These are phyloP conservation scores for Cornus controversa DNA, from an alignment of 148 eudicot species.

Conservation along the genomic window DNA sequence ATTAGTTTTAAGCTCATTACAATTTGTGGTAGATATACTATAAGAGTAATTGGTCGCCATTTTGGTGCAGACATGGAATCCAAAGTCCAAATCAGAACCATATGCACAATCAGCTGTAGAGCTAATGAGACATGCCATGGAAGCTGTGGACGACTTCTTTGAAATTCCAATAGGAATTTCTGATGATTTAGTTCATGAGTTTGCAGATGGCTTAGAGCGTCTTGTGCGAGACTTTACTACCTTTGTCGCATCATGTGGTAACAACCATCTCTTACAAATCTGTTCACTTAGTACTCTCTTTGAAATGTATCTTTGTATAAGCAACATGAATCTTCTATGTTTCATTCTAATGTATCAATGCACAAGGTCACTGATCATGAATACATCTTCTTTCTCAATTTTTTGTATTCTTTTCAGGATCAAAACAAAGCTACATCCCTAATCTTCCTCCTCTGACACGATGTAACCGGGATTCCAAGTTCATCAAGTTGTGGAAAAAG, in stretches of 20 bases:
- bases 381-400: no score
- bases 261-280: background rate
- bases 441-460: constrained; percentile 95
- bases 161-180: constrained; percentile 63
- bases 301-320: no score
- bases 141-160: constrained; percentile 69
- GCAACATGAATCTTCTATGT: no score
- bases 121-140: constrained; percentile 52
- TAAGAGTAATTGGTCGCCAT: background rate
- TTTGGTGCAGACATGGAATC: constrained; percentile 83
- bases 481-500: constrained; percentile 66
- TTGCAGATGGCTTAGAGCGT: constrained; percentile 67
- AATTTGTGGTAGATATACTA: background rate
- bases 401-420: constrained; percentile 43
- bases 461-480: constrained; percentile 67
- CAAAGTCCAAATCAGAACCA: constrained; percentile 88
- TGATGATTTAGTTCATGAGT: constrained; percentile 60
- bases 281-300: background rate
- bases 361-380: no score
- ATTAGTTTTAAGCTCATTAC: background rate
- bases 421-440: constrained; percentile 86
- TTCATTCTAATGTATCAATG: no score
- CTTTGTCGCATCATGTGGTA: constrained; percentile 88
- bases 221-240: constrained; percentile 64
- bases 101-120: constrained; percentile 79